A percentile compares a stretch with the other conserved stretches of the same genome.
Conservation (phyloP, 805 yeast species). For the Candida piceae region DNA sequence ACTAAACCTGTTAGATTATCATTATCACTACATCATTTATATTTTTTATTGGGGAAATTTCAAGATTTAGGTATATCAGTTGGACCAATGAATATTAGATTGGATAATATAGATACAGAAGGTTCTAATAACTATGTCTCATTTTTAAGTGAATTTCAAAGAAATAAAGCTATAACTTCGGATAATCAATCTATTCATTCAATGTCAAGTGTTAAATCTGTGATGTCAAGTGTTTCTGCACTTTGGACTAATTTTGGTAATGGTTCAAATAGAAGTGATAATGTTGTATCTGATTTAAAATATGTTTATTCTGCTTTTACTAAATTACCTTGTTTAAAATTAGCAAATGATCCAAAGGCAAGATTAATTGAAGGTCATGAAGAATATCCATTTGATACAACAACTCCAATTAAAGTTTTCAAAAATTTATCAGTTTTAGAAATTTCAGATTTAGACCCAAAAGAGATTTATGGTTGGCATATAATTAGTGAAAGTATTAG, state of each 20-base stretch:
- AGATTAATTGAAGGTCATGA: slow-evolving; percentile 56
- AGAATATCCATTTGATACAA: slow-evolving; percentile 67
- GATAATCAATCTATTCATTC: slow-evolving; percentile 49
- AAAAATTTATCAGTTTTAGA: slow-evolving; percentile 60
- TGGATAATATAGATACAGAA: slow-evolving; percentile 52
- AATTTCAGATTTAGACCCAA: slow-evolving; percentile 54
- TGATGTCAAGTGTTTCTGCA: slow-evolving; percentile 41
- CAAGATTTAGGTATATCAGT: slow-evolving; percentile 43
- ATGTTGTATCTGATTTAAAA: slow-evolving; percentile 38
- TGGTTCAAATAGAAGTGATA: slow-evolving; percentile 41
- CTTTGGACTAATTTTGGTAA: slow-evolving; percentile 33
- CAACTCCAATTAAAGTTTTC: slow-evolving; percentile 58
- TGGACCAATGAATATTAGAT: slow-evolving; percentile 57
- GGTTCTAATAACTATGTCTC: slow-evolving; percentile 48
- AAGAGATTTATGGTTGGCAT: slow-evolving; percentile 65
- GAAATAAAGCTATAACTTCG: slow-evolving; percentile 30
- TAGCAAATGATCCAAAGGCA: slow-evolving; percentile 56
- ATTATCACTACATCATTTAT: slow-evolving; percentile 59
- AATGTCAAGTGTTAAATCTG: slow-evolving; percentile 52
- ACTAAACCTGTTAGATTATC: slow-evolving; percentile 51
- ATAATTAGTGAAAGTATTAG: slow-evolving; percentile 47
- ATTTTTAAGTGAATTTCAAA: slow-evolving; percentile 51
- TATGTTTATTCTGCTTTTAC: slow-evolving; percentile 61
- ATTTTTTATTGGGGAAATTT: slow-evolving; percentile 54
- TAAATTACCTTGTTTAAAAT: slow-evolving; percentile 56